phyloP scores from a whole-genome alignment of 129 eudicot species.

The Flaveria bidentis region DNA sequence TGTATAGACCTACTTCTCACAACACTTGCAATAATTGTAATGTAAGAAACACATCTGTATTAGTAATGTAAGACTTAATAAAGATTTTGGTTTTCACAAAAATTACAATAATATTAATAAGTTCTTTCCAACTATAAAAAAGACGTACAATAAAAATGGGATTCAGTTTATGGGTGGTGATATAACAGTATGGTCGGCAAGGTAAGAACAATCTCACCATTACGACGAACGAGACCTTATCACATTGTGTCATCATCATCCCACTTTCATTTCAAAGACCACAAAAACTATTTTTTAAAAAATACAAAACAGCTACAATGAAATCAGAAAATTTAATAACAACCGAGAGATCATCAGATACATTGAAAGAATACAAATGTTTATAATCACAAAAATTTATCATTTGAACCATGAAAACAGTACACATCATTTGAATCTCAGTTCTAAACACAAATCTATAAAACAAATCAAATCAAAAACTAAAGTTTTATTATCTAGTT shows the following conservation, averaged over 20 bases:
- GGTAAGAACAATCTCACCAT: slow-evolving; percentile 43
- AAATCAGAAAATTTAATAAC: too few species aligned
- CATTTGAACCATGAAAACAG: slow-evolving; percentile 67
- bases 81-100: too few species aligned
- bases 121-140: not conserved
- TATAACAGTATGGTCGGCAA: slow-evolving; percentile 83
- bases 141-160: not conserved
- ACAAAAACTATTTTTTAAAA: too few species aligned
- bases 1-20: too few species aligned
- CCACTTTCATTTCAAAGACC: not conserved
- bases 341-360: slow-evolving; percentile 55
- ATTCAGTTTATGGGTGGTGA: slow-evolving; percentile 70
- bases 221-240: slow-evolving; percentile 84
- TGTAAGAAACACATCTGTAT: too few species aligned
- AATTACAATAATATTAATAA: too few species aligned
- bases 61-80: too few species aligned
- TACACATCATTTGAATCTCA: slow-evolving; percentile 51
- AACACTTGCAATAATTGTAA: too few species aligned
- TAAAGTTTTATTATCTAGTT: too few species aligned
- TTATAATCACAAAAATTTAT: slow-evolving; percentile 46
- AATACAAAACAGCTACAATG: too few species aligned
- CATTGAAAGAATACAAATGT: slow-evolving; percentile 56
- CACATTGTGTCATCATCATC: slow-evolving; percentile 53
- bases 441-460: not conserved
- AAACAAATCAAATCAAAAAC: not conserved